Evolutionary conservation across 305 asterid genomes (phyloP), one percentile per base, ranked within the genome.

Genomic region (Fraxinus angustifolia): DNA sequence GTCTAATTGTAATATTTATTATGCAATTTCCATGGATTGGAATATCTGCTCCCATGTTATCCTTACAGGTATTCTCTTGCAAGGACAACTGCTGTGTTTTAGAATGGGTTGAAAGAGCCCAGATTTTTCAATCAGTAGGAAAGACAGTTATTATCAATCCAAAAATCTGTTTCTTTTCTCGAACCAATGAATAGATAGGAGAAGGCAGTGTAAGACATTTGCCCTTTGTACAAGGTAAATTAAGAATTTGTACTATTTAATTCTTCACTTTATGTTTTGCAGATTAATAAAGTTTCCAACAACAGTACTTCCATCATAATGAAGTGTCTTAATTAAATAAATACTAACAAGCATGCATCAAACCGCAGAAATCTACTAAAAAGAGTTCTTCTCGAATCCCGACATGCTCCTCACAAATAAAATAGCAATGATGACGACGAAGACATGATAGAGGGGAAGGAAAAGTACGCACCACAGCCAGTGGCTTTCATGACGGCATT

Each of bases 401-500:
- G 35, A 67, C 73, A 65, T 6, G 35, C 16, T 34, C 8, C 58
- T 42, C 67, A n/a, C 28, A 42, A 45, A 23, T 12, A 76, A 30
- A 48, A 35, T 6, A 14, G 38, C 8, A 34, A 12, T 48, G 58
- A 72, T 17, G 73, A 23, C 45, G 40, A 48, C 42, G 42, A 21
- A 2, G 6, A 23, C 35, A 19, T 38, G 38, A 19, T 62, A 42
- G 65, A 62, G 65, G 53, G 31, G 50, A 21, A 70, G 2, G 7
- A 77, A n/a, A 21, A 70, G 62, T 33, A 28, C 94, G 1, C 88
- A 95, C 98, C 98, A 87, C 91, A 91, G 26, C 91, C 97, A 36
- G 97, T 93, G 79, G 97, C 99, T 91, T 91, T 90, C 94, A 91
- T 90, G 83, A 95, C 93, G 12, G 97, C 99, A n/a, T 83, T 90